Evolutionary conservation across 495 filamentous ascomycete species (phyloP).

Genomic region (Pseudotulostoma volvatum): DNA sequence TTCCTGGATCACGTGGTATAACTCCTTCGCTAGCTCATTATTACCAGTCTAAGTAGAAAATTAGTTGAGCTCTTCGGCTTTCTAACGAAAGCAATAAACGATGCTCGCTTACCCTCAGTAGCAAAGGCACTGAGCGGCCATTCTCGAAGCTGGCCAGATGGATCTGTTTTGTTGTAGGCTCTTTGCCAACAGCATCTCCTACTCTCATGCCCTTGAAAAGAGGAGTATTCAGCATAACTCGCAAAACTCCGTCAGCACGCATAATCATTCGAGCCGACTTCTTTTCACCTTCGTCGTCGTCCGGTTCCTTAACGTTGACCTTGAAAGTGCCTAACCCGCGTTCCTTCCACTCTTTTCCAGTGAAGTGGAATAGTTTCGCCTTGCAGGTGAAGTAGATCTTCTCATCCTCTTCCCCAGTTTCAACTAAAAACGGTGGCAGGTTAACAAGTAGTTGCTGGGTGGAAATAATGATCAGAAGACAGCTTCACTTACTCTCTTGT

Average conservation of each 20-base stretch:
- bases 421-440: conserved; percentile 28
- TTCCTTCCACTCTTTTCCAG: conserved; percentile 70
- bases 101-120: conserved; percentile 47
- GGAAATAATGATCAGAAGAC: not conserved
- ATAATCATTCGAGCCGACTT: conserved; percentile 58
- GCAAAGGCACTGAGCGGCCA: conserved; percentile 39
- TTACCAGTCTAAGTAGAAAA: conserved; percentile 23
- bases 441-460: too few species aligned
- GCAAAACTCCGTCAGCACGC: conserved; percentile 67
- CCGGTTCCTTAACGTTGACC: conserved; percentile 50
- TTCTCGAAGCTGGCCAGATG: conserved; percentile 46
- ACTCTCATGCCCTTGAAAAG: conserved; percentile 59
- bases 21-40: conserved; percentile 22
- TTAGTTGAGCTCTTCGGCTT: conserved; percentile 7
- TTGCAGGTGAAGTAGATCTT: conserved; percentile 42
- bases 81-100: not conserved
- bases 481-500: conserved; percentile 42
- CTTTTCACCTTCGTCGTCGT: conserved; percentile 32
- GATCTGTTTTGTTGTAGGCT: conserved; percentile 37
- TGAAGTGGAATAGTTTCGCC: conserved; percentile 64
- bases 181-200: conserved; percentile 37
- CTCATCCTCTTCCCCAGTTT: conserved; percentile 60
- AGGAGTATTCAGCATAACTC: conserved; percentile 74
- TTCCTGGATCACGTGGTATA: conserved; percentile 23
- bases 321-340: conserved; percentile 69